Evolutionary conservation across 2,329 filamentous ascomycete genomes (phyloP).

Genomic region (Cytospora schulzeri): DNA sequence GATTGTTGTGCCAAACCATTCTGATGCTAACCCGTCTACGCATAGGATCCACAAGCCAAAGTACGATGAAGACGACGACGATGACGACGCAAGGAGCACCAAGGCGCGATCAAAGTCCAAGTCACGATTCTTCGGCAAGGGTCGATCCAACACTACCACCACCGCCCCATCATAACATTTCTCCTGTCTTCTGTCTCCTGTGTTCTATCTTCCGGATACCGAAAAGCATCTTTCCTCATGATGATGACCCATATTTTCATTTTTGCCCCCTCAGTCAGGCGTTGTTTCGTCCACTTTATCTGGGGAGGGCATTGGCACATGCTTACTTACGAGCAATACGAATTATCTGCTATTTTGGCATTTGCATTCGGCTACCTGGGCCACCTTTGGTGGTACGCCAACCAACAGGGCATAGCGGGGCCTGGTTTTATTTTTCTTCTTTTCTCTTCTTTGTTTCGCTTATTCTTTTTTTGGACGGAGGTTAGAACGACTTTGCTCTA

Average conservation of each 20-base stretch:
- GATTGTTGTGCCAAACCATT: background rate
- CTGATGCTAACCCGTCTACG: slow-evolving; percentile 25
- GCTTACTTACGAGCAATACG: slow-evolving; percentile 24
- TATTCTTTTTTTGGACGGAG: slow-evolving; percentile 1
- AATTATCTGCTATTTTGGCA: slow-evolving; percentile 26
- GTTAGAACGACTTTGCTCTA: background rate
- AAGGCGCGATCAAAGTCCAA: slow-evolving; percentile 73
- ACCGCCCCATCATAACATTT: slow-evolving; percentile 21
- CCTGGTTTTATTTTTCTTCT: slow-evolving; percentile 20
- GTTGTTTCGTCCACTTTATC: slow-evolving; percentile 14
- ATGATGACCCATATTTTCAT: slow-evolving; percentile 25
- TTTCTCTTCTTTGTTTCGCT: background rate
- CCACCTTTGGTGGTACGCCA: slow-evolving; percentile 19
- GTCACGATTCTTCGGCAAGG: slow-evolving; percentile 62
- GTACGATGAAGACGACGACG: slow-evolving; percentile 71
- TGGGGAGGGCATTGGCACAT: slow-evolving; percentile 20
- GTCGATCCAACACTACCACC: slow-evolving; percentile 28
- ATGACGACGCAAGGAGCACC: slow-evolving; percentile 54
- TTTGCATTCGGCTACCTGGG: slow-evolving; percentile 24
- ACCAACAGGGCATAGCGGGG: slow-evolving; percentile 26
- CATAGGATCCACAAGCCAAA: slow-evolving; percentile 94
- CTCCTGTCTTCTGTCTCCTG: background rate
- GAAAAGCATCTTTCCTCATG: slow-evolving; percentile 17
- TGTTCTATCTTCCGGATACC: background rate
- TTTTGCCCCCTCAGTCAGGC: slow-evolving; percentile 21